Evolutionary conservation across 192 early-diverging fungal genomes (phyloP).

Genomic region (Linnemannia hyalina): DNA sequence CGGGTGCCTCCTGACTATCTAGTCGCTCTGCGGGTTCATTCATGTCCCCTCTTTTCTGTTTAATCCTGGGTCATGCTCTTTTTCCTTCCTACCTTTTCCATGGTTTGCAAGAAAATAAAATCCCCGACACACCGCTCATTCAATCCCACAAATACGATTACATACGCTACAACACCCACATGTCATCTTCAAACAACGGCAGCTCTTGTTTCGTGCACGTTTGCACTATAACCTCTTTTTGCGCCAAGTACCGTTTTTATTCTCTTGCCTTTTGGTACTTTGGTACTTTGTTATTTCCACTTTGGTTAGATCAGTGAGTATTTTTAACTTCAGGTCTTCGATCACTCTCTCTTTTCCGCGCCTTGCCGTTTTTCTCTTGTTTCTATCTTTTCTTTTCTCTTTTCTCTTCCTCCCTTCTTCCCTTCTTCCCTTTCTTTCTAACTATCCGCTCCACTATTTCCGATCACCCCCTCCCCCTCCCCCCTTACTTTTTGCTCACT

Average conservation of each 20-base stretch:
- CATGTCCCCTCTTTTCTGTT: background rate
- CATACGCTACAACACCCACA: background rate
- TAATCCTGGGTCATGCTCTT: background rate
- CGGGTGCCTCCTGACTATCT: background rate
- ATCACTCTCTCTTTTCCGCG: background rate
- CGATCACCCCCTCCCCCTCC: background rate
- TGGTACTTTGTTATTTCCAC: background rate
- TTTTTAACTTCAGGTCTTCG: background rate
- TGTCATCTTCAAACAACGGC: background rate
- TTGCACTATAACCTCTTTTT: background rate
- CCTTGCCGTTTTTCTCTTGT: background rate
- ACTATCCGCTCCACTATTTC: background rate
- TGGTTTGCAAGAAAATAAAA: background rate
- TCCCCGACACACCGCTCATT: background rate
- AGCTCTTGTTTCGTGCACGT: constrained; percentile 4
- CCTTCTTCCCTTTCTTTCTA: background rate
- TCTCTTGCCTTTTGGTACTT: background rate
- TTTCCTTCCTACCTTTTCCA: background rate
- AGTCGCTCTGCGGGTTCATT: background rate
- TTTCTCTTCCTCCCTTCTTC: background rate
- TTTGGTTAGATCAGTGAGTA: background rate
- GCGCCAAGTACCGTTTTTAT: background rate
- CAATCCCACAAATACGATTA: background rate
- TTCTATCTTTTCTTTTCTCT: background rate
- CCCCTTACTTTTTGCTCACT: background rate